Percentiles rank a stretch among this genome's conserved stretches.
These are phyloP conservation scores for Tolypocladium guangdongense DNA, from an alignment of 2,329 filamentous ascomycete genomes.

Conservation along the genomic window DNA sequence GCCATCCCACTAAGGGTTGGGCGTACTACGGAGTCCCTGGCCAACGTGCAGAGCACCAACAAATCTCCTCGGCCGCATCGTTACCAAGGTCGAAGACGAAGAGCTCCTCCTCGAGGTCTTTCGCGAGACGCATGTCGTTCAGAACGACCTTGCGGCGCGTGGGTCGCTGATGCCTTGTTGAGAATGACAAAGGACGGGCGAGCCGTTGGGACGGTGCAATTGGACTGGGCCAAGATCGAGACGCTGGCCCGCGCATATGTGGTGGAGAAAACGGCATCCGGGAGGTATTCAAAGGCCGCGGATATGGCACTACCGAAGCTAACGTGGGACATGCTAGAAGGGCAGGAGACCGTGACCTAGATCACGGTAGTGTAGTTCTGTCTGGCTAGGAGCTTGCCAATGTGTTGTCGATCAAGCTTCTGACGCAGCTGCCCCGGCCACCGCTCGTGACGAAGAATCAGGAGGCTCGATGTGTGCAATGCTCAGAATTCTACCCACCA, in stretches of 20 bases:
- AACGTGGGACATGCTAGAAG: conserved; percentile 16
- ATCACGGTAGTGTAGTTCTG: too few species aligned
- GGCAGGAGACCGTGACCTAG: conserved; percentile 12
- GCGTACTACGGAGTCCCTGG: conserved; percentile 13
- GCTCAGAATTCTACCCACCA: conserved; percentile 22
- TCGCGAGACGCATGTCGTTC: conserved; percentile 18
- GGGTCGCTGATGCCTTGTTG: conserved; percentile 23
- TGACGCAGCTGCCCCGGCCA: too few species aligned
- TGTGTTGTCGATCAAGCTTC: not conserved
- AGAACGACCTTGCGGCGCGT: conserved; percentile 24
- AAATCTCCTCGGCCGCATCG: conserved; percentile 24
- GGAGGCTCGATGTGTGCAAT: not conserved
- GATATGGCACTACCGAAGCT: conserved; percentile 13
- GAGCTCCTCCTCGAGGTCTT: conserved; percentile 20
- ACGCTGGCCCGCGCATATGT: conserved; percentile 22
- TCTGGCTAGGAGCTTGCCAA: too few species aligned
- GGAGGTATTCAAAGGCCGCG: conserved; percentile 8
- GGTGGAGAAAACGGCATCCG: conserved; percentile 15
- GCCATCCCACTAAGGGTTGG: conserved; percentile 10
- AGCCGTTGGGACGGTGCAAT: conserved; percentile 22
- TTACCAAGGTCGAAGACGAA: conserved; percentile 27
- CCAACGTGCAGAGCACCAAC: conserved; percentile 10
- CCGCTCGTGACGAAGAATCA: not conserved
- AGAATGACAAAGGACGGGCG: conserved; percentile 22
- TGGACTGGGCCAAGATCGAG: conserved; percentile 27